A percentile compares a stretch with the other conserved stretches of the same genome.
phyloP scores from a whole-genome alignment of 164 flowering plant genomes.

The Pachysandra terminalis region DNA sequence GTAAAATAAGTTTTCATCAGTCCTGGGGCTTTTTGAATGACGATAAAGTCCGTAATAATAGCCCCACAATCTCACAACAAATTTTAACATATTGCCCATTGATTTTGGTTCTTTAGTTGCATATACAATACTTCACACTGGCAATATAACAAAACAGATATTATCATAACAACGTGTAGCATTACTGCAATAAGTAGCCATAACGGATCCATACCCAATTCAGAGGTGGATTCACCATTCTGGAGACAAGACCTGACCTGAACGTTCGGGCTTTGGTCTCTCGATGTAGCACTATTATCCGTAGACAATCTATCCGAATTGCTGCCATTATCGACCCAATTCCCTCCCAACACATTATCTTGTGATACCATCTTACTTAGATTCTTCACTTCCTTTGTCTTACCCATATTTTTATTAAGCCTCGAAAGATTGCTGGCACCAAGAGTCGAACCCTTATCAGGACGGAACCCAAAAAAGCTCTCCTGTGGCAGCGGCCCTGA shows the following conservation, averaged over 20 bases:
- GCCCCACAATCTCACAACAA: too few species aligned
- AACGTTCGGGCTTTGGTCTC: conserved; percentile 56
- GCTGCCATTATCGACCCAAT: too few species aligned
- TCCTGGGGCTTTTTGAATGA: too few species aligned
- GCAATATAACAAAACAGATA: too few species aligned
- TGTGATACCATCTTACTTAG: conserved; percentile 23
- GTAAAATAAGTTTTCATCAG: too few species aligned
- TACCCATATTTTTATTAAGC: conserved; percentile 22
- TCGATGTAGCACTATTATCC: conserved; percentile 43
- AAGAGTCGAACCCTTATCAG: conserved; percentile 41
- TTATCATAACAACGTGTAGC: too few species aligned
- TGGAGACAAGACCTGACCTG: conserved; percentile 38
- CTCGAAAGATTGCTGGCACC: conserved; percentile 73
- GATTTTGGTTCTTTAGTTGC: too few species aligned
- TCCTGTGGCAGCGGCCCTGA: conserved; percentile 98
- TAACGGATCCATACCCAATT: too few species aligned
- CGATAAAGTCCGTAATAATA: too few species aligned
- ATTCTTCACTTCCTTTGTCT: conserved; percentile 29
- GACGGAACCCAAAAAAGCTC: conserved; percentile 66
- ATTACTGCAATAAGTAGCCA: too few species aligned
- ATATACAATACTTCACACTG: too few species aligned
- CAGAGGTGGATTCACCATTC: conserved; percentile 41
- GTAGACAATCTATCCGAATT: conserved; percentile 48
- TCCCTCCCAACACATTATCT: conserved; percentile 20
- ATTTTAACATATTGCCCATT: too few species aligned